A percentile compares a stretch with the other conserved stretches of the same genome.
Conservation (phyloP, 2,329 filamentous ascomycete genomes). For the Sphaerulina vaccinii region DNA sequence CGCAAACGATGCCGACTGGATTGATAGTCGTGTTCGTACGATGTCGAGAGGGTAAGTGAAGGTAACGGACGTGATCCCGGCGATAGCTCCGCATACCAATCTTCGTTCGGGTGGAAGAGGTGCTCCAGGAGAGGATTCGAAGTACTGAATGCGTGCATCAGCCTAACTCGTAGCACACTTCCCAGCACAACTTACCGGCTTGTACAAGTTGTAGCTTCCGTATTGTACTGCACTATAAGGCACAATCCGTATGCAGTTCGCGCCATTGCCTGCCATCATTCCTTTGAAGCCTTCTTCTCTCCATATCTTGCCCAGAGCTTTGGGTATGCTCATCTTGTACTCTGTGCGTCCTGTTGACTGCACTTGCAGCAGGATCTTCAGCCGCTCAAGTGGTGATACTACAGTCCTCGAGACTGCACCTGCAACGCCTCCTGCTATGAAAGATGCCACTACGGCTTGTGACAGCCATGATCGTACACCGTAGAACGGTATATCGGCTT, state of each 20-base stretch:
- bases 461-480: constrained; percentile 51
- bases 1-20: constrained; percentile 94
- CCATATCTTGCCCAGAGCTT: constrained; percentile 93
- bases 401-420: constrained; percentile 97
- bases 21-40: constrained; percentile 89
- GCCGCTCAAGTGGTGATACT: constrained; percentile 88
- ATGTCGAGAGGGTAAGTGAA: constrained; percentile 97
- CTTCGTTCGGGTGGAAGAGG: constrained; percentile 72
- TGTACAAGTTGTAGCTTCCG: constrained; percentile 97
- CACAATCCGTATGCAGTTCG: constrained; percentile 96
- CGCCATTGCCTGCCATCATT: constrained; percentile 97
- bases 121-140: constrained; percentile 71
- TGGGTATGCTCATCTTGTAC: constrained; percentile 87
- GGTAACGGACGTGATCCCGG: constrained; percentile 92
- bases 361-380: constrained; percentile 97
- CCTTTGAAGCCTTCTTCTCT: constrained; percentile 93
- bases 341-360: constrained; percentile 87
- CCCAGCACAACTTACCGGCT: constrained; percentile 62
- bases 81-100: constrained; percentile 83
- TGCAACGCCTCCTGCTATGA: constrained; percentile 89
- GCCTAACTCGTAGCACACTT: background rate
- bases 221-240: constrained; percentile 98
- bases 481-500: constrained; percentile 3
- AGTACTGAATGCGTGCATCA: constrained; percentile 54
- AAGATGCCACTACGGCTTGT: constrained; percentile 84